Base-by-base conservation (phyloP, 2,329 filamentous ascomycete species). In the Sphaceloma murrayae region DNA sequence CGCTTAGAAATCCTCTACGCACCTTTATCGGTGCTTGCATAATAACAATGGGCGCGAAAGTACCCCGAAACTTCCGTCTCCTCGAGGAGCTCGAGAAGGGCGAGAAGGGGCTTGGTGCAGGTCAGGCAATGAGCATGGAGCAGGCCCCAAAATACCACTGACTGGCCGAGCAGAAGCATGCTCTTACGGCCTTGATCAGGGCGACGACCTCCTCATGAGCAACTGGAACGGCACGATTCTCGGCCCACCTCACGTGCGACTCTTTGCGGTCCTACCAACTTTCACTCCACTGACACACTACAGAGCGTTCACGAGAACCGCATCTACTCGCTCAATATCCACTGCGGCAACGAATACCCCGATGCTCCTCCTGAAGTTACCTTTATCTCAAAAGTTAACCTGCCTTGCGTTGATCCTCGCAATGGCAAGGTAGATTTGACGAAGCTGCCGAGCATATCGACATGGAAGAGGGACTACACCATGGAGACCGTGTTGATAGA, bases 181-280 rank as follows among this genome's bases (percentile, higher is more conserved):
- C 70, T 96, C 91, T 33, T 96, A 96, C 57, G 91, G 91, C 56
- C 77, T 98, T 46, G 86, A 89, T 52, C 87, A 96, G 63, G 81
- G 85, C 36, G 88, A 95, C 60, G 91, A 98, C 59, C 76, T 95
- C 52, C 77, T 91, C 65, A 94, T 98, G 88, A 89, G 84, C 52
- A 87, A 95, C 72, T 98, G 91, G 91, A 94, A 94, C 59, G 91
- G 89, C 58, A 98, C 91, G 11, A 96, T 98, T 53, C 79, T 95
- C 39, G 91, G 91, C 1, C 91, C 91, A 54, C 89, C 91, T 62
- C 88, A 96, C 65, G 91, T 95, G 73, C 59, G 84, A 69, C 24
- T 27, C 29, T 38, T 22, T 32, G 19, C 8, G 10, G 19, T 36
- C n/a, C 26, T 8, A 1, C 21, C 8, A 4, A 5, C 14, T 13